Conservation (phyloP, 192 early-diverging fungal species). For the Chytriomyces sp. region DNA sequence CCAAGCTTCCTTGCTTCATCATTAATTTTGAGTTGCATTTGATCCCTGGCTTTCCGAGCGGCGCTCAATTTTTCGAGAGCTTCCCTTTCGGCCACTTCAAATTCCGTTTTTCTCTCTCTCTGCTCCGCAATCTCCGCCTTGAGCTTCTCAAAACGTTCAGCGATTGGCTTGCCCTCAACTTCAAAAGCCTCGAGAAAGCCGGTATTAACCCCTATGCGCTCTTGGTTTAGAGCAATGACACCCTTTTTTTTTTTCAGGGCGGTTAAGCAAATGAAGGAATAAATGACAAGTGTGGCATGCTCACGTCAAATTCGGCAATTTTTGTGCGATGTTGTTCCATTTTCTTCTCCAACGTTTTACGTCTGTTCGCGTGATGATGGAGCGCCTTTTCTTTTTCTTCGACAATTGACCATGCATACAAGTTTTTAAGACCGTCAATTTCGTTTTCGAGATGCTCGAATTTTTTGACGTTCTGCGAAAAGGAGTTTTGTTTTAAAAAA, state of each 20-base stretch:
- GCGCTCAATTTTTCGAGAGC: conserved; percentile 11
- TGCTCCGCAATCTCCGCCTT: neutral
- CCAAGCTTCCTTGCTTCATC: conserved; percentile 57
- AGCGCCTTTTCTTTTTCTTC: conserved; percentile 53
- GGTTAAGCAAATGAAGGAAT: neutral
- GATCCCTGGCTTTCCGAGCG: conserved; percentile 10
- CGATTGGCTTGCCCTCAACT: conserved; percentile 16
- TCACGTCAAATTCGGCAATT: neutral
- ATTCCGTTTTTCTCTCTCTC: conserved; percentile 24
- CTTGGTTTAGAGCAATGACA: neutral
- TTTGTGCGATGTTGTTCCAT: neutral
- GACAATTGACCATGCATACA: conserved; percentile 80
- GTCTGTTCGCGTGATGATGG: neutral
- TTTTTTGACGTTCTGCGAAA: conserved; percentile 48
- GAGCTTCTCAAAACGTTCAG: conserved; percentile 5
- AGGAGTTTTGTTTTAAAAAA: neutral
- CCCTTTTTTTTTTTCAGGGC: neutral
- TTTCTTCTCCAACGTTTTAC: neutral
- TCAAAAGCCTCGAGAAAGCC: neutral
- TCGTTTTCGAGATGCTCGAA: conserved; percentile 41
- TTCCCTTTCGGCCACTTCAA: conserved; percentile 60
- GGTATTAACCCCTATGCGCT: conserved; percentile 1
- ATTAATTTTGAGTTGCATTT: conserved; percentile 43
- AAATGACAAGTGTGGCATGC: neutral
- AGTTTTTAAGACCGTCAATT: conserved; percentile 58